phyloP scores from a whole-genome alignment of 352 stramenopile genomes.

The Pythium myriotylum region DNA sequence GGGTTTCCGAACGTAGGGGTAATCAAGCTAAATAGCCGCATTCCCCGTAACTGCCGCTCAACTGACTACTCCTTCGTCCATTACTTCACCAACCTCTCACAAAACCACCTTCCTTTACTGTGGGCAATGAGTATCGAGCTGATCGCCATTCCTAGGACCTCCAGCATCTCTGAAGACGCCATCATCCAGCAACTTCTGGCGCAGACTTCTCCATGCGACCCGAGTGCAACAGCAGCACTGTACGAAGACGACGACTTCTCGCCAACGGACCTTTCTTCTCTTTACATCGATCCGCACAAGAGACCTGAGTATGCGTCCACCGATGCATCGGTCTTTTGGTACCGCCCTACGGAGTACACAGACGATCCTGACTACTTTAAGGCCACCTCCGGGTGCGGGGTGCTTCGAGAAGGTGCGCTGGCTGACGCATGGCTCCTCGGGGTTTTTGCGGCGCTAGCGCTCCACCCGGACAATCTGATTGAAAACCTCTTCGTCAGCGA shows the following conservation, averaged over 20 bases:
- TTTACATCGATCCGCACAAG: conserved; percentile 63
- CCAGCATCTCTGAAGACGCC: conserved; percentile 40
- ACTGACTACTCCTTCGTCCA: too few relatives aligned
- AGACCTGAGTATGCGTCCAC: conserved; percentile 57
- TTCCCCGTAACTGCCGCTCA: too few relatives aligned
- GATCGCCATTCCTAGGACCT: conserved; percentile 18
- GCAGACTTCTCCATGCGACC: neutral
- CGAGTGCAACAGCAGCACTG: conserved; percentile 10
- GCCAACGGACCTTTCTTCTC: conserved; percentile 37
- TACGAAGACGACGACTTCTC: conserved; percentile 71
- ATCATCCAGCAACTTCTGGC: conserved; percentile 41
- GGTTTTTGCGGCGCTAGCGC: conserved; percentile 79
- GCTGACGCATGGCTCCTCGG: conserved; percentile 88
- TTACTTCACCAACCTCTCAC: too few relatives aligned
- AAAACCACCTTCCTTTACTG: too few relatives aligned
- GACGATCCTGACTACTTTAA: conserved; percentile 89
- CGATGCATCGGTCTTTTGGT: conserved; percentile 48
- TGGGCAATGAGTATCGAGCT: conserved; percentile 16
- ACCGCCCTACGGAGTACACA: conserved; percentile 72
- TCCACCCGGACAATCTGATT: conserved; percentile 84
- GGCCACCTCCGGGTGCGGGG: conserved; percentile 53
- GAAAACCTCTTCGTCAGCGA: conserved; percentile 92
- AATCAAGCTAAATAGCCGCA: too few relatives aligned
- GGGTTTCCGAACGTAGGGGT: too few relatives aligned
- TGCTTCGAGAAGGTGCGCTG: conserved; percentile 60